These are phyloP conservation scores for Trichoderma polysporum DNA, from an alignment of 2,329 filamentous ascomycete genomes.

Conservation along the genomic window DNA sequence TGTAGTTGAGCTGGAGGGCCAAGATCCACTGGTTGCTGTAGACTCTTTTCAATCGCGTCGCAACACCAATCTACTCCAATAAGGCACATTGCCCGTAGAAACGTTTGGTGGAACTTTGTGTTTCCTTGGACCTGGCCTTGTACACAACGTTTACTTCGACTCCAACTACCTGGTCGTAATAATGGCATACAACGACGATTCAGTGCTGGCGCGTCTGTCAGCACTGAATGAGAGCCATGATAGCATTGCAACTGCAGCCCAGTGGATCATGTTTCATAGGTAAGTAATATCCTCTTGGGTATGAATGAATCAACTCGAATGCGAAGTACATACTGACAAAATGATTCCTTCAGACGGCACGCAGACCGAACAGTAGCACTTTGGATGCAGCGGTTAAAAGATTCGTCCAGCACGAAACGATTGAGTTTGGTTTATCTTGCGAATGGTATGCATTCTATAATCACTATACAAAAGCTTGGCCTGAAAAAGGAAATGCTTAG, in stretches of 20 bases:
- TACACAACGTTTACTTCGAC: neutral
- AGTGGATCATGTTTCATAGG: constrained; percentile 99
- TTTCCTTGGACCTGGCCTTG: neutral
- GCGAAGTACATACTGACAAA: neutral
- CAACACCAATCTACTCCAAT: constrained; percentile 26
- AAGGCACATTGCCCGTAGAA: constrained; percentile 26
- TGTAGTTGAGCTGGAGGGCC: constrained; percentile 5
- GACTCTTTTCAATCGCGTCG: constrained; percentile 31
- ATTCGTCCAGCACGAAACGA: constrained; percentile 80
- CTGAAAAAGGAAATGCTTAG: neutral
- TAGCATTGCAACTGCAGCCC: constrained; percentile 90
- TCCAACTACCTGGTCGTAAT: neutral
- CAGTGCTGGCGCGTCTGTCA: constrained; percentile 90
- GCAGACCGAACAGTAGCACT: constrained; percentile 88
- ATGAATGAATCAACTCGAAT: neutral
- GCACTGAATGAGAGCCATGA: constrained; percentile 97
- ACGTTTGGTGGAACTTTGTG: neutral
- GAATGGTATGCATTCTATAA: constrained; percentile 64
- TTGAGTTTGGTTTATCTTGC: constrained; percentile 92
- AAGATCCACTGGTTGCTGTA: constrained; percentile 31
- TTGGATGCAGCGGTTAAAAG: constrained; percentile 87
- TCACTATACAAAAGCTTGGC: neutral
- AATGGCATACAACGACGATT: constrained; percentile 96
- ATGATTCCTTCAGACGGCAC: constrained; percentile 63
- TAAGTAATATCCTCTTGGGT: constrained; percentile 41